A percentile compares a stretch with the other conserved stretches of the same genome.
Conservation (phyloP, 495 filamentous ascomycete genomes). For the Lineolata rhizophorae region DNA sequence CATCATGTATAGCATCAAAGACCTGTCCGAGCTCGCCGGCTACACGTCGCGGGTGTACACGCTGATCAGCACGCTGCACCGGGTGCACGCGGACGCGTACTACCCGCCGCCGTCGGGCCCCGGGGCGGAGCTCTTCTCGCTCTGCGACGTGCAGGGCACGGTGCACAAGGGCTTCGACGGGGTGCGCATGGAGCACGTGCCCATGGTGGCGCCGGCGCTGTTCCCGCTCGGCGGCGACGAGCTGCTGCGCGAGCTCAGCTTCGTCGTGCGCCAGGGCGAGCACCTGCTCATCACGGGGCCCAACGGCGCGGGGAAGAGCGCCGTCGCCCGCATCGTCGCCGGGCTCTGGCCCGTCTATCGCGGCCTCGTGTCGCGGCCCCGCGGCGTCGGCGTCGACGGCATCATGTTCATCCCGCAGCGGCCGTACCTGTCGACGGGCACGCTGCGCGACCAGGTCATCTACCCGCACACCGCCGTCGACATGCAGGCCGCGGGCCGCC, state of each 20-base stretch:
- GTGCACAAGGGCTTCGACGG: conserved; percentile 87
- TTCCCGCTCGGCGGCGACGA: conserved; percentile 77
- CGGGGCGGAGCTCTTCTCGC: conserved; percentile 60
- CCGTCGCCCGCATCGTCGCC: conserved; percentile 72
- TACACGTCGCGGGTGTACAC: conserved; percentile 92
- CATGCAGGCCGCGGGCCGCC: conserved; percentile 62
- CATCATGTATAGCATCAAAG: conserved; percentile 99
- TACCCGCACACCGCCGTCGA: conserved; percentile 90
- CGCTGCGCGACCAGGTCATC: conserved; percentile 89
- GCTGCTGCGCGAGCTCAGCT: conserved; percentile 65
- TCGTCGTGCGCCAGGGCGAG: conserved; percentile 74
- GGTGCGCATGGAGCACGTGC: conserved; percentile 80
- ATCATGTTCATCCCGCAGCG: conserved; percentile 97
- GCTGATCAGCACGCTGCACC: conserved; percentile 80
- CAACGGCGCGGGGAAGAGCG: conserved; percentile 86
- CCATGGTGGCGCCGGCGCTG: conserved; percentile 68
- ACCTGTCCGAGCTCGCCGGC: conserved; percentile 86
- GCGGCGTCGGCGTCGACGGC: conserved; percentile 59
- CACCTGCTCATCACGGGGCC: conserved; percentile 88
- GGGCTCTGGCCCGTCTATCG: conserved; percentile 95
- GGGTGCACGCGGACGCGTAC: conserved; percentile 80
- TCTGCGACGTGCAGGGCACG: conserved; percentile 80
- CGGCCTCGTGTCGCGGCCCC: conserved; percentile 69
- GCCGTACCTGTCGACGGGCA: conserved; percentile 87
- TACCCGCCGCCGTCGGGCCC: conserved; percentile 36